phyloP scores from a whole-genome alignment of 495 filamentous ascomycete species.

The Lepidopterella palustris region DNA sequence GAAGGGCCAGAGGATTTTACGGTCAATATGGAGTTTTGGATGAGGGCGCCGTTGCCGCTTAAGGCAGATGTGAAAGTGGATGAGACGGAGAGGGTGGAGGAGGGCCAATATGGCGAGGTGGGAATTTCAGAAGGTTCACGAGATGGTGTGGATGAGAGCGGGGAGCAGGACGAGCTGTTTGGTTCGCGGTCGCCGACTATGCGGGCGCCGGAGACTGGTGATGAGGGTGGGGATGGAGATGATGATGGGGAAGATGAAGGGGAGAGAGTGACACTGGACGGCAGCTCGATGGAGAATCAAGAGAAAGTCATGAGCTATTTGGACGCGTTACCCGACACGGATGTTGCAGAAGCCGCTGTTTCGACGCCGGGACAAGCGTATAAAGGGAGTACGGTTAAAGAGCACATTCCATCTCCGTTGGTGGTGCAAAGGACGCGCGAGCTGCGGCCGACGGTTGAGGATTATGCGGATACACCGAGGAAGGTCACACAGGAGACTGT shows the following conservation, averaged over 20 bases:
- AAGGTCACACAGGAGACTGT: constrained; percentile 22
- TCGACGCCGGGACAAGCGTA: constrained; percentile 5
- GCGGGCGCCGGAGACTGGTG: constrained; percentile 9
- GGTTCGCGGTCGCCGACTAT: constrained; percentile 16
- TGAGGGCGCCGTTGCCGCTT: constrained; percentile 22
- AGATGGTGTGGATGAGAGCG: constrained; percentile 1
- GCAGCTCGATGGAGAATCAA: constrained; percentile 24
- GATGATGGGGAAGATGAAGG: constrained; percentile 5
- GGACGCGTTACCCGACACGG: constrained; percentile 20
- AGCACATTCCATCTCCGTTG: background rate
- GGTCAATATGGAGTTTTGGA: constrained; percentile 35
- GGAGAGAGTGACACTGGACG: constrained; percentile 5
- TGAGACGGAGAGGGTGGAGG: constrained; percentile 3
- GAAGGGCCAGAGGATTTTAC: constrained; percentile 39
- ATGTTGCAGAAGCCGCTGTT: constrained; percentile 8
- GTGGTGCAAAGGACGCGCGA: constrained; percentile 7
- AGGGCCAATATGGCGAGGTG: background rate
- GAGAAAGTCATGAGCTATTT: constrained; percentile 28
- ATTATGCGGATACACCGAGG: constrained; percentile 22
- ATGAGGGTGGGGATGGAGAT: background rate
- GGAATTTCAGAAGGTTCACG: background rate
- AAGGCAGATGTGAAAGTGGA: constrained; percentile 9
- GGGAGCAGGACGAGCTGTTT: background rate
- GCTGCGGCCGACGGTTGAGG: constrained; percentile 24
- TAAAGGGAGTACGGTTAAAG: too few relatives aligned